Conservation (phyloP, 441 rosid species). For the Jatropha podagrica region DNA sequence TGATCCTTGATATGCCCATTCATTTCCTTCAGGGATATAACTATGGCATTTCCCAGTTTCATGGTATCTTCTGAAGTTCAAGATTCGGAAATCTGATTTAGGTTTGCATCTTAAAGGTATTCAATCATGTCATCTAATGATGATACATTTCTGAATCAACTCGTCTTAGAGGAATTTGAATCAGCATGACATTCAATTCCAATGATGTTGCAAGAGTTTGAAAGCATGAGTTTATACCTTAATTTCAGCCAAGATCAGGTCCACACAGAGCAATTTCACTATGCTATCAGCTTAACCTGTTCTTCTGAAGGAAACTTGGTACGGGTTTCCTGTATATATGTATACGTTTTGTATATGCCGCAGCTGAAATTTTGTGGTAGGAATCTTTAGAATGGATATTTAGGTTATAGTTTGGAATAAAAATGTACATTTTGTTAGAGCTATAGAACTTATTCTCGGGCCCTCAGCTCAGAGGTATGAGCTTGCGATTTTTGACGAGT, state of each 20-base stretch:
- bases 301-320: neutral
- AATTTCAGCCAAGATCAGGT: neutral
- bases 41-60: slow-evolving; percentile 75
- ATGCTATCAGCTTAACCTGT: neutral
- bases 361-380: slow-evolving; percentile 9
- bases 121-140: neutral
- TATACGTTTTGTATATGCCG: neutral
- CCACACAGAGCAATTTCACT: neutral
- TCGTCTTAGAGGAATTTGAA: neutral
- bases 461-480: too few relatives aligned
- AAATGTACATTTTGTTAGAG: too few relatives aligned
- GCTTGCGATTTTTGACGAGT: too few relatives aligned
- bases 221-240: neutral
- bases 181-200: neutral
- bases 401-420: neutral
- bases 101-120: neutral
- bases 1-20: neutral
- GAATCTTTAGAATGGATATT: neutral
- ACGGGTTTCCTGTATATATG: neutral
- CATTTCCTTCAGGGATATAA: slow-evolving; percentile 62
- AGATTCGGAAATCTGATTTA: slow-evolving; percentile 41
- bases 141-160: too few relatives aligned
- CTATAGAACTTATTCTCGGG: too few relatives aligned
- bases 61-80: slow-evolving; percentile 52
- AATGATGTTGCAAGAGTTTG: neutral